A percentile compares a stretch with the other conserved stretches of the same genome.
These are phyloP conservation scores for Punica granatum DNA, from an alignment of 345 rosid species.

Conservation along the genomic window DNA sequence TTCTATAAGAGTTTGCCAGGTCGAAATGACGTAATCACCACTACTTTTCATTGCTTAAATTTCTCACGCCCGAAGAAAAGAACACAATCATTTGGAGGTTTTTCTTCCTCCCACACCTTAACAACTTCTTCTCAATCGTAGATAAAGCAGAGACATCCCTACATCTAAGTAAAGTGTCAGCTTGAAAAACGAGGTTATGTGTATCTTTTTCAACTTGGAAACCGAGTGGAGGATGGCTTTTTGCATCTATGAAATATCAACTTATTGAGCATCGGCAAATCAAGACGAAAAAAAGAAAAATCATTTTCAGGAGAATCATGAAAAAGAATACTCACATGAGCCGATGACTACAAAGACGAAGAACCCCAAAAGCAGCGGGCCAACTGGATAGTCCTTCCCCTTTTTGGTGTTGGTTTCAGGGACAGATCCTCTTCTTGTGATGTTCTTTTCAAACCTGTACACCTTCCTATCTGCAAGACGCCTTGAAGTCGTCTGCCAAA, in stretches of 20 bases:
- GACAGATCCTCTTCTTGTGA: conserved; percentile 68
- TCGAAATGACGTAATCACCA: too few relatives aligned
- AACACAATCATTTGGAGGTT: too few relatives aligned
- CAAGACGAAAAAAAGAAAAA: background rate
- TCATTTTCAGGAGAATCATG: background rate
- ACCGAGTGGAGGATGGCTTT: background rate
- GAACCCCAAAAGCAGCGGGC: conserved; percentile 85
- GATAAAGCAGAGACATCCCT: too few relatives aligned
- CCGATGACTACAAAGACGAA: conserved; percentile 90
- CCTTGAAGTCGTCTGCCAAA: conserved; percentile 74
- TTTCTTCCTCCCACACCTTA: too few relatives aligned
- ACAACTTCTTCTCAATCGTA: too few relatives aligned
- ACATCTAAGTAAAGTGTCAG: too few relatives aligned
- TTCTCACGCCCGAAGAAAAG: too few relatives aligned
- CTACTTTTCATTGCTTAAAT: too few relatives aligned
- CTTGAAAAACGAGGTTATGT: too few relatives aligned
- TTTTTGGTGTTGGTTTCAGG: conserved; percentile 77
- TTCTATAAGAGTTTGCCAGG: too few relatives aligned
- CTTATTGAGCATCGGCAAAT: too few relatives aligned
- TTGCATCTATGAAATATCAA: too few relatives aligned
- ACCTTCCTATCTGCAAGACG: conserved; percentile 78
- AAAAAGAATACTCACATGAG: conserved; percentile 49
- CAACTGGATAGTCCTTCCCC: conserved; percentile 85
- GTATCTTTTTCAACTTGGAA: background rate
- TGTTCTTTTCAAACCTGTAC: conserved; percentile 79